A percentile compares a stretch with the other conserved stretches of the same genome.
phyloP scores from a whole-genome alignment of 495 filamentous ascomycete genomes.

The Aspergillus egyptiacus region DNA sequence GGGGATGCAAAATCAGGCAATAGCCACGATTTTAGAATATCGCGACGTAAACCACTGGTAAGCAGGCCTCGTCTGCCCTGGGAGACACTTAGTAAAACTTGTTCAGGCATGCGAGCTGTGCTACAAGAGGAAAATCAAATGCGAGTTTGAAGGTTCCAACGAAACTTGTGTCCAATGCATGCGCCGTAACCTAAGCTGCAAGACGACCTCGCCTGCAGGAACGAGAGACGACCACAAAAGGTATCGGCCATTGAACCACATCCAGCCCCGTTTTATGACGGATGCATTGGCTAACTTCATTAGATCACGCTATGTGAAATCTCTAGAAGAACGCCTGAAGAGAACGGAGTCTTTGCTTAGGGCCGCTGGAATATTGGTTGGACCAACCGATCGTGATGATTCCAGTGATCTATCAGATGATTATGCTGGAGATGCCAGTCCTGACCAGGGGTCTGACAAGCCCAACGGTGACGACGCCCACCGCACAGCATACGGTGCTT shows the following conservation, averaged over 20 bases:
- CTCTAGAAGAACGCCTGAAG: conserved; percentile 79
- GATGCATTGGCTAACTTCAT: conserved; percentile 1
- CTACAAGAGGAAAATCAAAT: conserved; percentile 95
- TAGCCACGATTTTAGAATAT: conserved; percentile 9
- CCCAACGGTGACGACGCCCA: conserved; percentile 6
- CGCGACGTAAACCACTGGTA: conserved; percentile 26
- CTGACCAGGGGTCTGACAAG: background rate
- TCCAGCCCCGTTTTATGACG: background rate
- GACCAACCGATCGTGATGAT: conserved; percentile 66
- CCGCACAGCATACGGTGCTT: background rate
- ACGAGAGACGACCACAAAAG: conserved; percentile 85
- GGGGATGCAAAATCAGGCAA: conserved; percentile 7
- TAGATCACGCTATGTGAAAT: conserved; percentile 88
- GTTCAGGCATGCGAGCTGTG: conserved; percentile 90
- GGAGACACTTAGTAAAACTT: conserved; percentile 13
- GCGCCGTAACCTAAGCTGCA: conserved; percentile 88
- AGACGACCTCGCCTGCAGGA: conserved; percentile 86
- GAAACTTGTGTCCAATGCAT: conserved; percentile 73
- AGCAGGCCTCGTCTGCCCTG: conserved; percentile 7
- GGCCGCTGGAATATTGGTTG: conserved; percentile 73
- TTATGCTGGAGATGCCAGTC: conserved; percentile 47
- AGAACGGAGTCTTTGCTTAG: conserved; percentile 82
- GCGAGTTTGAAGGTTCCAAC: conserved; percentile 77
- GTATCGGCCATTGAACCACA: conserved; percentile 36
- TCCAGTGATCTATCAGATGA: conserved; percentile 29